A percentile compares a stretch with the other conserved stretches of the same genome.
These are phyloP conservation scores for Zoysia matrella DNA, from an alignment of 202 grass and related monocot genomes.

Conservation along the genomic window DNA sequence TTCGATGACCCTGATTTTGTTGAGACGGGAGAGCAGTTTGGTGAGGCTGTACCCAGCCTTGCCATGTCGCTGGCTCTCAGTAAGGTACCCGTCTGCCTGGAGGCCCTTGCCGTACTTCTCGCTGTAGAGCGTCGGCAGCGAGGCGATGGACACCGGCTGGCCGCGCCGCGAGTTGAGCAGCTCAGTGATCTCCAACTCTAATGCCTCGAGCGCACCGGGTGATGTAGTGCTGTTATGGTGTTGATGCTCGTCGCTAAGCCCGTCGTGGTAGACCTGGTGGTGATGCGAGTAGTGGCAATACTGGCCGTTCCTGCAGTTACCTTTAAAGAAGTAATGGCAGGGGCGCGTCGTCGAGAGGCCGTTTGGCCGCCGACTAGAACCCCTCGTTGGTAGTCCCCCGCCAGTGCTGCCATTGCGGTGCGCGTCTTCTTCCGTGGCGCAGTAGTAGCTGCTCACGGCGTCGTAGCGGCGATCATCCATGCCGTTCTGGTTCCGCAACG, in stretches of 20 bases:
- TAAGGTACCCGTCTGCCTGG: constrained; percentile 87
- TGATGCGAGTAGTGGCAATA: constrained; percentile 76
- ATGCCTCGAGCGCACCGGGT: constrained; percentile 39
- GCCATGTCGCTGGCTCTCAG: constrained; percentile 82
- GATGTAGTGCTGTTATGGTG: constrained; percentile 9
- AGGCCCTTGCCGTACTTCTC: constrained; percentile 83
- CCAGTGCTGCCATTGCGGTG: constrained; percentile 4
- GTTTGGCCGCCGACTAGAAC: not conserved
- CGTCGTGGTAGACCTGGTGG: constrained; percentile 35
- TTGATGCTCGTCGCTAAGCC: constrained; percentile 25
- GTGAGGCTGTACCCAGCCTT: constrained; percentile 79
- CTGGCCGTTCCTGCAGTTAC: constrained; percentile 77
- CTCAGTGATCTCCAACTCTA: constrained; percentile 82
- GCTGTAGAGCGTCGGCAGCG: constrained; percentile 71
- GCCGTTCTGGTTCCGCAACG: constrained; percentile 19
- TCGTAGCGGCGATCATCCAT: constrained; percentile 38
- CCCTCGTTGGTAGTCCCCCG: constrained; percentile 5
- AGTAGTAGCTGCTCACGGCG: constrained; percentile 26
- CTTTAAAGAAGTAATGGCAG: constrained; percentile 84
- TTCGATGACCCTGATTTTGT: constrained; percentile 73
- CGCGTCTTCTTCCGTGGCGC: constrained; percentile 20
- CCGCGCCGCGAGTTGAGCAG: constrained; percentile 66
- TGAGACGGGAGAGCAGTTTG: constrained; percentile 71
- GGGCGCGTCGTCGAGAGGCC: constrained; percentile 37
- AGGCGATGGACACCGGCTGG: constrained; percentile 82